These are phyloP conservation scores for Alopecurus myosuroides DNA, from an alignment of 176 grass and related monocot genomes.

Conservation along the genomic window DNA sequence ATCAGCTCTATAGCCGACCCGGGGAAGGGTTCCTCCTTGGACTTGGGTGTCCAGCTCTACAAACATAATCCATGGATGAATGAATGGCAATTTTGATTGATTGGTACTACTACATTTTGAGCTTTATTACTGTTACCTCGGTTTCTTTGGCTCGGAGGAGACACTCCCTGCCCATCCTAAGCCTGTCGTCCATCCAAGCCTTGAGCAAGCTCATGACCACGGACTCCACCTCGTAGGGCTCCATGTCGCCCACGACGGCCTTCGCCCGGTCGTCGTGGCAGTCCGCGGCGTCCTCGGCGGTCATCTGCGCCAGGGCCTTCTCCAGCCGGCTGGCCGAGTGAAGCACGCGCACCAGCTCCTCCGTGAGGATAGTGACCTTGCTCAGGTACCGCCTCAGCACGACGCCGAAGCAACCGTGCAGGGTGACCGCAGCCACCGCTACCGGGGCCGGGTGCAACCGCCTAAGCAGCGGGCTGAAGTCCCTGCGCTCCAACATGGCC, in stretches of 20 bases:
- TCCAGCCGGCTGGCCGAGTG: constrained; percentile 74
- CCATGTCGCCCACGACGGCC: constrained; percentile 71
- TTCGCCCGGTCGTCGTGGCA: constrained; percentile 57
- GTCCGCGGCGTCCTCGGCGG: constrained; percentile 58
- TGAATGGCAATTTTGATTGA: neutral
- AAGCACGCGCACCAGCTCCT: constrained; percentile 79
- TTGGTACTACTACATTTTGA: neutral
- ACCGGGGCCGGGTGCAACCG: constrained; percentile 62
- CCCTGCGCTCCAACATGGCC: constrained; percentile 53
- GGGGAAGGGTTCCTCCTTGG: constrained; percentile 71
- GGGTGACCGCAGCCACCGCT: constrained; percentile 53
- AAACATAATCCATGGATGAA: neutral
- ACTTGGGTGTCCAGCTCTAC: constrained; percentile 89
- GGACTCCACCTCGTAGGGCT: constrained; percentile 78
- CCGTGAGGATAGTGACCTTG: constrained; percentile 56
- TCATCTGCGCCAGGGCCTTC: constrained; percentile 77
- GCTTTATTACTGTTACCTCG: constrained; percentile 38
- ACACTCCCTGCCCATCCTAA: constrained; percentile 65
- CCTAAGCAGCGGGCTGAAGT: constrained; percentile 66
- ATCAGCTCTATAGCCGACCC: constrained; percentile 69
- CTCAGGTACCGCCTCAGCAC: constrained; percentile 66
- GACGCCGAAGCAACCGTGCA: constrained; percentile 79
- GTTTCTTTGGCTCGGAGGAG: constrained; percentile 79
- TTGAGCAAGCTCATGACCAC: constrained; percentile 73
- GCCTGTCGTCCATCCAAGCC: constrained; percentile 82